These are phyloP conservation scores for Picochlorum sp. DNA, from an alignment of 139 green algal genomes.

Conservation along the genomic window DNA sequence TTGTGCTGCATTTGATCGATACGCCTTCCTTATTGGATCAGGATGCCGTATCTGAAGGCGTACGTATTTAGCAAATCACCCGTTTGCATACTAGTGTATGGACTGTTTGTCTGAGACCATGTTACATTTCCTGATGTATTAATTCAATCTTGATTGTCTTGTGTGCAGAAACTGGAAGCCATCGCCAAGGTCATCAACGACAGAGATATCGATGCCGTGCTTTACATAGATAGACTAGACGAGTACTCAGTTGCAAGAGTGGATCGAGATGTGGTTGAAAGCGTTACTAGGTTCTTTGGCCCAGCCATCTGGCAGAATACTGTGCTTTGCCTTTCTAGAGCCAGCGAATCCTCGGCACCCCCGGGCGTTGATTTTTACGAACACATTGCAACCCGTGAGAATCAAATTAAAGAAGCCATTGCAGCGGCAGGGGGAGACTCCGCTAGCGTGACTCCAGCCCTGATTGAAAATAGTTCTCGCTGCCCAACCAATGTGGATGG, in stretches of 20 bases:
- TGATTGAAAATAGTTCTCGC: conserved; percentile 57
- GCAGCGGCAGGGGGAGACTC: neutral
- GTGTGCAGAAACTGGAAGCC: conserved; percentile 5
- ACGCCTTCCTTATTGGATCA: conserved; percentile 58
- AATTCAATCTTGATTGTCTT: neutral
- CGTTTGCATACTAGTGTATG: neutral
- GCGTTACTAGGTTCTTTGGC: conserved; percentile 33
- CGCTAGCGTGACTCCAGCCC: conserved; percentile 22
- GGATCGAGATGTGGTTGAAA: conserved; percentile 34
- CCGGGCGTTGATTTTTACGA: conserved; percentile 14
- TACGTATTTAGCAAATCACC: conserved; percentile 4
- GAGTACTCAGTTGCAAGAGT: conserved; percentile 37
- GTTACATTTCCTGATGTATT: neutral
- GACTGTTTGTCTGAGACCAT: neutral
- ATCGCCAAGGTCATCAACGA: conserved; percentile 15
- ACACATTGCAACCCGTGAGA: conserved; percentile 11
- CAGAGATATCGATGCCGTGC: conserved; percentile 40
- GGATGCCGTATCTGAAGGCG: conserved; percentile 32
- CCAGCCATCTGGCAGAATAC: conserved; percentile 44
- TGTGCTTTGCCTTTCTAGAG: conserved; percentile 47
- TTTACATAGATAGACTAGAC: conserved; percentile 67
- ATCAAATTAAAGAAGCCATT: conserved; percentile 15
- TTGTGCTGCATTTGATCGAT: conserved; percentile 60
- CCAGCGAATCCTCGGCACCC: neutral
- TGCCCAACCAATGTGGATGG: conserved; percentile 46